A percentile compares a stretch with the other conserved stretches of the same genome.
Conservation (phyloP, 192 early-diverging fungal species). For the Backusella tarrabulga region DNA sequence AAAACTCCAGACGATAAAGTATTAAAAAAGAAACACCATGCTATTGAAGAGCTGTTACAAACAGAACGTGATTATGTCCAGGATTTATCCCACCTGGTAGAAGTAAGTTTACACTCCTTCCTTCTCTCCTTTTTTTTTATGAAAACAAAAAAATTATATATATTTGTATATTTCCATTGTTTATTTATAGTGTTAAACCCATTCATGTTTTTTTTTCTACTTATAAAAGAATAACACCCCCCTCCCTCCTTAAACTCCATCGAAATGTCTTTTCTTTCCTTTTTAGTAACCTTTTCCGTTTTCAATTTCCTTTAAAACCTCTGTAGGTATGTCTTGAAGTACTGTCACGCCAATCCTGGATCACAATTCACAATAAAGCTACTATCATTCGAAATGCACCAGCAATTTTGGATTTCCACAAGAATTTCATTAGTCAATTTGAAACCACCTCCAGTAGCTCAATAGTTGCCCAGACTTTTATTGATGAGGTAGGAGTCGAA, state of each 20-base stretch:
- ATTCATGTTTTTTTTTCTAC: neutral
- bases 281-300: constrained; percentile 12
- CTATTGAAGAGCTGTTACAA: constrained; percentile 30
- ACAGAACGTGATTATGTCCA: constrained; percentile 34
- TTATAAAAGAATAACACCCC: neutral
- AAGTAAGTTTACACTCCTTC: constrained; percentile 22
- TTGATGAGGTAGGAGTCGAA: constrained; percentile 18
- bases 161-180: neutral
- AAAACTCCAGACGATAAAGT: neutral
- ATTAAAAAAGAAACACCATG: constrained; percentile 23
- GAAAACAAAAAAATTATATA: constrained; percentile 11
- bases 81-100: constrained; percentile 24
- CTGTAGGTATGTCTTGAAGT: constrained; percentile 17
- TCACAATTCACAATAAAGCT: constrained; percentile 16
- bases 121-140: neutral
- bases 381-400: constrained; percentile 28
- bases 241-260: neutral
- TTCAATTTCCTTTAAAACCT: neutral
- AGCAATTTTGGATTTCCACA: constrained; percentile 18
- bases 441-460: constrained; percentile 1
- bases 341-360: constrained; percentile 21
- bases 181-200: neutral
- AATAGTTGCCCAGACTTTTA: constrained; percentile 18
- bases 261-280: neutral
- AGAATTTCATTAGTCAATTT: constrained; percentile 11